These are phyloP conservation scores for Aphanomyces euteiches DNA, from an alignment of 352 stramenopile species.

Conservation along the genomic window DNA sequence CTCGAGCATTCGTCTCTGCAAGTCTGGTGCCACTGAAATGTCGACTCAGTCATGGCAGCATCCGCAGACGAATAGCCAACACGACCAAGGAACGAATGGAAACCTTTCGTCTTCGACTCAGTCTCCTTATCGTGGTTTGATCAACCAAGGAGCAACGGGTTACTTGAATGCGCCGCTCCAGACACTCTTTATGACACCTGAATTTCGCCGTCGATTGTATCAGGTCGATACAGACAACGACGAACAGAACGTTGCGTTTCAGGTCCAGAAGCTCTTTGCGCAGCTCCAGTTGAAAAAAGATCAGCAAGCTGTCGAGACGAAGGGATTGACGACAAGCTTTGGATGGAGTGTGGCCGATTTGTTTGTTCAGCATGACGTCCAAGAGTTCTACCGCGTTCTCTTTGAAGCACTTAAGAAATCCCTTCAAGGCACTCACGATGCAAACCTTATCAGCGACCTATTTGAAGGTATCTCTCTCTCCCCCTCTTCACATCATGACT, in stretches of 20 bases:
- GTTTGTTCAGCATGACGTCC: constrained; percentile 89
- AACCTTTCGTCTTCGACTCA: not conserved
- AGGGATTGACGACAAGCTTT: constrained; percentile 89
- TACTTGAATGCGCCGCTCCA: constrained; percentile 93
- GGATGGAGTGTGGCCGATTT: constrained; percentile 85
- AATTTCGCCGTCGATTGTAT: constrained; percentile 83
- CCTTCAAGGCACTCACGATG: constrained; percentile 82
- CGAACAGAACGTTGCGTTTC: constrained; percentile 79
- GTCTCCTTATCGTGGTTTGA: constrained; percentile 72
- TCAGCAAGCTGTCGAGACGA: constrained; percentile 60
- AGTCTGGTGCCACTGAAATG: constrained; percentile 5
- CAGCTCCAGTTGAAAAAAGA: constrained; percentile 78
- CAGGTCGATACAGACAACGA: constrained; percentile 47
- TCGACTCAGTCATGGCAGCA: not conserved
- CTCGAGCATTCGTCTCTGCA: too few relatives aligned
- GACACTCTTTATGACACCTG: constrained; percentile 88
- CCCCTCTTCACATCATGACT: not conserved
- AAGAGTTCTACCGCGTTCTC: constrained; percentile 87
- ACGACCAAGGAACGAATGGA: not conserved
- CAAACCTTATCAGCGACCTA: constrained; percentile 84
- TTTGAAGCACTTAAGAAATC: constrained; percentile 88
- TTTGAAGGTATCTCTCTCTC: constrained; percentile 45
- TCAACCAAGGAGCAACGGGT: constrained; percentile 88
- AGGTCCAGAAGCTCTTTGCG: constrained; percentile 90
- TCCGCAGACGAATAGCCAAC: not conserved